Evolutionary conservation across 2,329 filamentous ascomycete genomes (phyloP).

Genomic region (Ilyonectria robusta): DNA sequence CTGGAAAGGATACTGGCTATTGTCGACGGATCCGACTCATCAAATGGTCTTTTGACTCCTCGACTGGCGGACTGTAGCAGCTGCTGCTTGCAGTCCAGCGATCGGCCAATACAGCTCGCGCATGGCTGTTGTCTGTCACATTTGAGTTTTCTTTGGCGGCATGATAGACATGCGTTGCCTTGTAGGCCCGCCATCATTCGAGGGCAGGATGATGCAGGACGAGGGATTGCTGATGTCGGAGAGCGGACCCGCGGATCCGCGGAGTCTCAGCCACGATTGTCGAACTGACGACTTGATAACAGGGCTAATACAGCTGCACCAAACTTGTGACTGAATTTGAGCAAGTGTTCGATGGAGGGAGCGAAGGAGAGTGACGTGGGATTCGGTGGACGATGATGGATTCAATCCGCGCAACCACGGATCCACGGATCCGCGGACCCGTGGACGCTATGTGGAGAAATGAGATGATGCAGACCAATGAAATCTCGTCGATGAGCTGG

Average conservation of each 20-base stretch:
- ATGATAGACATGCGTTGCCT: slow-evolving; percentile 1
- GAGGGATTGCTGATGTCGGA: neutral
- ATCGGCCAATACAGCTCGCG: neutral
- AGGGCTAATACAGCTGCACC: neutral
- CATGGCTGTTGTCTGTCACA: neutral
- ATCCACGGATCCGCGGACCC: slow-evolving; percentile 1
- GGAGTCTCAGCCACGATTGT: neutral
- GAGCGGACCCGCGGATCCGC: neutral
- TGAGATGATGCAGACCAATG: neutral
- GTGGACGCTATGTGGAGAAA: neutral
- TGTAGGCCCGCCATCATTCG: neutral
- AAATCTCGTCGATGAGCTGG: too few relatives aligned
- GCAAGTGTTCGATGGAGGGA: neutral
- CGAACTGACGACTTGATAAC: too few relatives aligned
- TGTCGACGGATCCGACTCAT: neutral
- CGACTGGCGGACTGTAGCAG: neutral
- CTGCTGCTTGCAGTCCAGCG: neutral
- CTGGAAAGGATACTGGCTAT: neutral
- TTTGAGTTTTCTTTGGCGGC: slow-evolving; percentile 1
- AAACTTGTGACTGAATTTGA: neutral
- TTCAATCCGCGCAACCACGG: neutral
- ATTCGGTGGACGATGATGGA: neutral
- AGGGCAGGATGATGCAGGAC: neutral
- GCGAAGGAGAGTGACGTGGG: neutral
- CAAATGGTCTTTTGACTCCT: neutral